Base-by-base conservation (phyloP, 805 yeast species). In the Kodamaea nitidulidarum region DNA sequence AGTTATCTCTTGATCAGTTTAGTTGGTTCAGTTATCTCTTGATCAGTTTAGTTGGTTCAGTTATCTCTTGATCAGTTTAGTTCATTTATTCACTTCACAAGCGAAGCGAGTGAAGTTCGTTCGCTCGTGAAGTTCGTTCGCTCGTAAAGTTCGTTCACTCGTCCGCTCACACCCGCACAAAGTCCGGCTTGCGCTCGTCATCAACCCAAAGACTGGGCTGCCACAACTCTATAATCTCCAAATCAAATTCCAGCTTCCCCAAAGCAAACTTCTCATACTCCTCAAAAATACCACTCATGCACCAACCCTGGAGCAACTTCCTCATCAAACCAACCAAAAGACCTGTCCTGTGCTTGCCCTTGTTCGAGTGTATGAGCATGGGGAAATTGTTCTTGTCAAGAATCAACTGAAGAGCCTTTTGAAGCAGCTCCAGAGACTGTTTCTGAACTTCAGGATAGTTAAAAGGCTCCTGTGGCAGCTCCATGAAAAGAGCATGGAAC, bases 311-410 rank as follows among this genome's bases (percentile, higher is more conserved):
- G 33, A 88, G 64, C 38, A 84, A 58, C 55, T 87, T 88, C 35
- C 98, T 66, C 73, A 91, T 80, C 21, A 88, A 71, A 0, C 96
- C 98, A n/a, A 90, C 95, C 30, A 90, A 68, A 1, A 93, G 90
- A 0, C 98, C 98, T 2, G 88, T 90, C 31, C 98, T 64, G 58
- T 91, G 98, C 59, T 93, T 93, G n/a, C 98, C 98, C 65, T 91
- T 91, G 60, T 93, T 88, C 3, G 96, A 88, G 58, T 93, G 98
- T 9, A 91, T 76, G 41, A 91, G 67, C 9, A 91, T 78, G 1
- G 98, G 98, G 56, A 84, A 87, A 56, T 88, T 88, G 10, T 80
- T 77, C 34, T 69, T 70, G 50, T 83, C 75, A 22, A 80, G 56
- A 35, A 84, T 67, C 26, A 83, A 51, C 40, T 74, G 67, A 30